Evolutionary conservation across 1,284 basidiomycete species (phyloP).

Genomic region (Fomitiporia mediterranea): DNA sequence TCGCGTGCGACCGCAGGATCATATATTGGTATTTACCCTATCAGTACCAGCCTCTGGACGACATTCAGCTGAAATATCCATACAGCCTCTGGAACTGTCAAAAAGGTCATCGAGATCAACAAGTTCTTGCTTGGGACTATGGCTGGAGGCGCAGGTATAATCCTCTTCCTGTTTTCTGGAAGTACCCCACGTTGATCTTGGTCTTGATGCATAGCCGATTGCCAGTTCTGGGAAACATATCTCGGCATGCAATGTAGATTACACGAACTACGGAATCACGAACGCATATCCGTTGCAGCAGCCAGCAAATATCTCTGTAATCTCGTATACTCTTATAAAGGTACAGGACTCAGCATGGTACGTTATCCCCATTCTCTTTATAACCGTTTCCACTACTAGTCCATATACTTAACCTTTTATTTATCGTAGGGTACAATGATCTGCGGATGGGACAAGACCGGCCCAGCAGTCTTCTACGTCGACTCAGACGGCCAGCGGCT

Average conservation of each 20-base stretch:
- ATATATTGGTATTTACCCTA: slow-evolving; percentile 74
- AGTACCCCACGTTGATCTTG: slow-evolving; percentile 12
- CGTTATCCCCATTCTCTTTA: slow-evolving; percentile 21
- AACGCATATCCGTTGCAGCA: slow-evolving; percentile 97
- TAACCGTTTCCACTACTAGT: background rate
- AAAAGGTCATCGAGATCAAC: slow-evolving; percentile 99
- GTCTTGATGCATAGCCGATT: slow-evolving; percentile 60
- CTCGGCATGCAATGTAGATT: slow-evolving; percentile 97
- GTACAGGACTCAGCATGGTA: slow-evolving; percentile 98
- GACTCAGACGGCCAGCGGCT: slow-evolving; percentile 96
- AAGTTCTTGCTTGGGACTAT: slow-evolving; percentile 97
- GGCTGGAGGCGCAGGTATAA: slow-evolving; percentile 94
- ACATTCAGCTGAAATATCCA: slow-evolving; percentile 9
- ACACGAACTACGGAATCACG: slow-evolving; percentile 95
- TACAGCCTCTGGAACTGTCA: slow-evolving; percentile 89
- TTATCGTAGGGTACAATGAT: slow-evolving; percentile 91
- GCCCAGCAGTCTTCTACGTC: slow-evolving; percentile 97
- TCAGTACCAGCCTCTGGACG: background rate
- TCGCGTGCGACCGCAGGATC: slow-evolving; percentile 96
- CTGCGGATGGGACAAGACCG: slow-evolving; percentile 99
- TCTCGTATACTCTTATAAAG: slow-evolving; percentile 97
- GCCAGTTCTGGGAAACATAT: slow-evolving; percentile 98
- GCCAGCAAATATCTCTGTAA: slow-evolving; percentile 98
- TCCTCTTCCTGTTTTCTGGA: background rate
- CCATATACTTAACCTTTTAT: background rate